Evolutionary conservation across 169 alveolate genomes (phyloP).

Genomic region (Plasmodium relictum): DNA sequence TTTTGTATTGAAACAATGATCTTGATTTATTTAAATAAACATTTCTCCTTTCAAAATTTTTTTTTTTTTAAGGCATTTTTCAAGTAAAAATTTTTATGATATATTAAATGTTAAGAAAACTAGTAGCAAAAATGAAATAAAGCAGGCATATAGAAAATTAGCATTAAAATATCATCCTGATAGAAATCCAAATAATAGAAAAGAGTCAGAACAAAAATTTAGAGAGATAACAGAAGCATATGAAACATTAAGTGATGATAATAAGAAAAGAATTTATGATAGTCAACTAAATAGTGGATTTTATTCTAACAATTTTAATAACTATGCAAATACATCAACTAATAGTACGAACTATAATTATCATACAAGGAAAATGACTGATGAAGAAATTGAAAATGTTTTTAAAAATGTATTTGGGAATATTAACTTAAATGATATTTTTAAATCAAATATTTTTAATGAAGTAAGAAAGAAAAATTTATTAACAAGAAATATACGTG

Average conservation of each 20-base stretch:
- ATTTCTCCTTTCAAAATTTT: not conserved
- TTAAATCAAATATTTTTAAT: conserved; percentile 45
- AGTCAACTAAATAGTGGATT: conserved; percentile 68
- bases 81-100: conserved; percentile 75
- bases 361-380: conserved; percentile 62
- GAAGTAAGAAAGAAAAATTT: conserved; percentile 29
- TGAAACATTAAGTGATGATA: conserved; percentile 95
- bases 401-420: conserved; percentile 72
- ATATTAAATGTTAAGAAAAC: conserved; percentile 83
- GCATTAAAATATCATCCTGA: conserved; percentile 97
- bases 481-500: not conserved
- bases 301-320: conserved; percentile 13
- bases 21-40: not conserved
- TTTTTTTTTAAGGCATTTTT: conserved; percentile 9
- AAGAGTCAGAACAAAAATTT: conserved; percentile 91
- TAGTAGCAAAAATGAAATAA: conserved; percentile 91
- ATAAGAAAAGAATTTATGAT: conserved; percentile 94
- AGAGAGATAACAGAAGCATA: conserved; percentile 95
- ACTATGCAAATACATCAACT: conserved; percentile 9
- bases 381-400: conserved; percentile 74
- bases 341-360: conserved; percentile 27
- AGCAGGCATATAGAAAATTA: conserved; percentile 93
- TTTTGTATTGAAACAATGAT: not conserved
- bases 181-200: conserved; percentile 93
- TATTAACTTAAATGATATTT: conserved; percentile 59